Evolutionary conservation across 1,284 basidiomycete species (phyloP).

Genomic region (Trametes pubescens): DNA sequence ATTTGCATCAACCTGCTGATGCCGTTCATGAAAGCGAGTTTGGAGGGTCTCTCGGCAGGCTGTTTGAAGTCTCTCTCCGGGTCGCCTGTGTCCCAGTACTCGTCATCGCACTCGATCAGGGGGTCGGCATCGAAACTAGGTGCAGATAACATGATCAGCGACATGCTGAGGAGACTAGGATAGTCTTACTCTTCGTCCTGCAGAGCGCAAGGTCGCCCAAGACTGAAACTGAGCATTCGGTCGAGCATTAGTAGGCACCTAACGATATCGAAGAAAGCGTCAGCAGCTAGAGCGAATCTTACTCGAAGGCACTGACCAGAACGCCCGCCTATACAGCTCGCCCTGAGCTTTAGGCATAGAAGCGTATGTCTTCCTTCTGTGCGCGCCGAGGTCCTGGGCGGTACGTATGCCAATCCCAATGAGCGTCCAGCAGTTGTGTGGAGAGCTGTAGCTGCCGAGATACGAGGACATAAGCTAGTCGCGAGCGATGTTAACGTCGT

Average conservation of each 20-base stretch:
- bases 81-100: conserved; percentile 61
- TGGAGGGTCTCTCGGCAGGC: conserved; percentile 53
- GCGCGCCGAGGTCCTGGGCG: conserved; percentile 53
- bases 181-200: conserved; percentile 80
- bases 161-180: neutral
- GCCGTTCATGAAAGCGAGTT: conserved; percentile 56
- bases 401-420: conserved; percentile 61
- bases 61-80: conserved; percentile 53
- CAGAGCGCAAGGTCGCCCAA: conserved; percentile 84
- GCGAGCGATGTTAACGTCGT: neutral
- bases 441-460: conserved; percentile 53
- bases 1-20: conserved; percentile 63
- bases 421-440: conserved; percentile 59
- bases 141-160: neutral
- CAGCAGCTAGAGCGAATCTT: neutral
- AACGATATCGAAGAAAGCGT: no score
- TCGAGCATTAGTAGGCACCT: conserved; percentile 73
- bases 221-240: conserved; percentile 67
- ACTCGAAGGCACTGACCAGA: conserved; percentile 61
- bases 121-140: conserved; percentile 65
- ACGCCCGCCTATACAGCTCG: conserved; percentile 69
- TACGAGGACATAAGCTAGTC: conserved; percentile 45
- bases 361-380: conserved; percentile 48
- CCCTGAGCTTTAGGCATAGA: conserved; percentile 44
- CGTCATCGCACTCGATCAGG: conserved; percentile 68